Base-by-base conservation (phyloP, 2,329 filamentous ascomycete genomes). In the Diaporthe helianthi region DNA sequence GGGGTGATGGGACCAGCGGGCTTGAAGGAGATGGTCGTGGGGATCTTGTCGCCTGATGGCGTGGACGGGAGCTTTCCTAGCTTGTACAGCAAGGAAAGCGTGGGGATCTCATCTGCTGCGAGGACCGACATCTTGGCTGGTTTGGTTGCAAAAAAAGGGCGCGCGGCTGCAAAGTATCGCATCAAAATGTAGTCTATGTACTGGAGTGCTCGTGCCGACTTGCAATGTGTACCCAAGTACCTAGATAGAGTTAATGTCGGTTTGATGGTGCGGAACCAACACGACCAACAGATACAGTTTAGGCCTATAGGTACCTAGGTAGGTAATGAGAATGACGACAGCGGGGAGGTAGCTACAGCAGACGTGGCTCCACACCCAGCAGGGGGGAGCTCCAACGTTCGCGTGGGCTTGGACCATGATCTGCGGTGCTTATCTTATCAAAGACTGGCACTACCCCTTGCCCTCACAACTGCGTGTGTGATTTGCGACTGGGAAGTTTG, bases 11-110 rank as follows among this genome's bases (percentile, higher is more conserved):
- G 72, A 49, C 49, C 73, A 61, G 65, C 64, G 7, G 77, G 71
- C 15, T 76, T 73, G 12, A 76, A 72, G 53, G 72, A 73, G 19
- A 73, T 53, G 64, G 72, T 75, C 71, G 33, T 10, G 2, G 74
- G 73, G 2, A 71, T 69, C 29, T 68, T 60, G 24, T 69, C 49
- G 65, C 41, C 52, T 54, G 69, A n/a, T 6, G 65, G 71, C 51
- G 74, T 71, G 19, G 75, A 66, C 9, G 72, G 53, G 26, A 92
- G 82, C 71, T 83, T 82, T 69, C 83, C 81, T 22, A 83, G 78
- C 74, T 86, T 85, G 83, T 95, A 96, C 71, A 95, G 88, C 52
- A 86, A 79, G 46, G 84, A 83, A 71, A 93, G 80, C 41, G 86
- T 88, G 6, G 88, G 89, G 61, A 93, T 90, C 33, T 90, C 84